These are phyloP conservation scores for Glutinoglossum americanum DNA, from an alignment of 495 filamentous ascomycete species.

Conservation along the genomic window DNA sequence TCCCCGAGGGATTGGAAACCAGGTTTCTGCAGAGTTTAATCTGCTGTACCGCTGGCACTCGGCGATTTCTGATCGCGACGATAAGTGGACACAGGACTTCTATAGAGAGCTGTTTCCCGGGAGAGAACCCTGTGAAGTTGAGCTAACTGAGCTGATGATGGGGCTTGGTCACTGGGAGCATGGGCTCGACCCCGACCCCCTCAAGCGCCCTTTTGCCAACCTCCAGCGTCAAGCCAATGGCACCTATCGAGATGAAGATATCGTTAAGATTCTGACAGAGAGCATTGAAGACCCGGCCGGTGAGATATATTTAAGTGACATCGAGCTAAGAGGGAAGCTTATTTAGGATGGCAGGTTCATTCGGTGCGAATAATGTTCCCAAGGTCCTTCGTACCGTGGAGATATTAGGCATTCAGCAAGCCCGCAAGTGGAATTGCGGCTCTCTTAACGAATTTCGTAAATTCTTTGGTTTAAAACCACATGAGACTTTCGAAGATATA, in stretches of 20 bases:
- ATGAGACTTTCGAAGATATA: conserved; percentile 68
- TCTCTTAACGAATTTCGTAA: conserved; percentile 75
- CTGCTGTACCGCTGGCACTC: conserved; percentile 56
- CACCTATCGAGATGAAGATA: conserved; percentile 36
- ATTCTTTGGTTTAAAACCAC: conserved; percentile 54
- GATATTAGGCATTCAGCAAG: conserved; percentile 69
- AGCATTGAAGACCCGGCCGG: conserved; percentile 39
- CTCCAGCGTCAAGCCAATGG: conserved; percentile 33
- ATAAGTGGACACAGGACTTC: conserved; percentile 40
- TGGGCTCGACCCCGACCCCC: conserved; percentile 26
- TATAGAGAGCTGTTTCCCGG: conserved; percentile 22
- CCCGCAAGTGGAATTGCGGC: conserved; percentile 60
- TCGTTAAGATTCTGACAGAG: conserved; percentile 35
- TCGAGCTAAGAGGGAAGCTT: not conserved
- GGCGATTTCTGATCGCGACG: conserved; percentile 25
- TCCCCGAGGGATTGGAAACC: conserved; percentile 33
- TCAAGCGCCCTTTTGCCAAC: conserved; percentile 34
- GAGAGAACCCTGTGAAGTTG: conserved; percentile 29
- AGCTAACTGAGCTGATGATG: conserved; percentile 27
- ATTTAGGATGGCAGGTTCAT: conserved; percentile 31
- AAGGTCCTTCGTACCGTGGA: conserved; percentile 51
- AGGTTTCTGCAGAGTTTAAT: conserved; percentile 52
- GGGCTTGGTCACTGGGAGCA: conserved; percentile 31
- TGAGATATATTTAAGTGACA: conserved; percentile 17
- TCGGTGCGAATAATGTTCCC: conserved; percentile 58